Conservation (phyloP, 208 protist genomes). For the Leishmania braziliensis region DNA sequence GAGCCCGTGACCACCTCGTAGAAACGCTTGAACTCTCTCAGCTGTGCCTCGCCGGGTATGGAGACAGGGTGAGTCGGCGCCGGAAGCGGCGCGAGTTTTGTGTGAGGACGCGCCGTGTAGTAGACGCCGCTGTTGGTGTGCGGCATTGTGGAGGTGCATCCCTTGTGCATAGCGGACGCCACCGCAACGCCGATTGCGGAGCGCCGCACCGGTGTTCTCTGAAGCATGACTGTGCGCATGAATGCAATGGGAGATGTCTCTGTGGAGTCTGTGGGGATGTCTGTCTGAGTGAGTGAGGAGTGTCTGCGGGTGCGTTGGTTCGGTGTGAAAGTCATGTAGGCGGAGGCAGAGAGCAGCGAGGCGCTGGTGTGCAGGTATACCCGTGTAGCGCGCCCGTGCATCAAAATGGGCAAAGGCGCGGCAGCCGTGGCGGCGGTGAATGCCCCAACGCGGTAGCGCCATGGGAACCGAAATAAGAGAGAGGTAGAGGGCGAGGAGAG, state of each 20-base stretch:
- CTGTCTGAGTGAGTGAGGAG: neutral
- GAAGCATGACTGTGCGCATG: slow-evolving; percentile 14
- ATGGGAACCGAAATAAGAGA: neutral
- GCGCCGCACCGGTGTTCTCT: slow-evolving; percentile 12
- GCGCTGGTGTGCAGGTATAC: neutral
- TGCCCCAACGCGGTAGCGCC: neutral
- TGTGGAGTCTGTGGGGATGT: neutral
- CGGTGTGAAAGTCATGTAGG: neutral
- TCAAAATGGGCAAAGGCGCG: neutral
- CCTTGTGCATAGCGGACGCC: slow-evolving; percentile 6
- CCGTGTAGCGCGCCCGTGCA: neutral
- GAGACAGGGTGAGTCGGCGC: neutral
- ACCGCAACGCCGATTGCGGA: slow-evolving; percentile 10
- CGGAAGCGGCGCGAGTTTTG: neutral
- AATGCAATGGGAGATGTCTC: neutral
- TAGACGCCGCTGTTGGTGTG: slow-evolving; percentile 10
- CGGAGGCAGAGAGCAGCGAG: no score
- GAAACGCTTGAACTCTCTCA: slow-evolving; percentile 32
- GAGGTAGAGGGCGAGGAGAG: neutral
- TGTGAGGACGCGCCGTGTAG: slow-evolving; percentile 20
- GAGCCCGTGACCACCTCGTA: slow-evolving; percentile 30
- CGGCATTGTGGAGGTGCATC: neutral
- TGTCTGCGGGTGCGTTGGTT: neutral
- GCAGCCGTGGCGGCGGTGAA: neutral
- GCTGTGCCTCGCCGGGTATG: slow-evolving; percentile 10